Evolutionary conservation across 306 rosid genomes (phyloP).

Genomic region (Boehmeria nivea): DNA sequence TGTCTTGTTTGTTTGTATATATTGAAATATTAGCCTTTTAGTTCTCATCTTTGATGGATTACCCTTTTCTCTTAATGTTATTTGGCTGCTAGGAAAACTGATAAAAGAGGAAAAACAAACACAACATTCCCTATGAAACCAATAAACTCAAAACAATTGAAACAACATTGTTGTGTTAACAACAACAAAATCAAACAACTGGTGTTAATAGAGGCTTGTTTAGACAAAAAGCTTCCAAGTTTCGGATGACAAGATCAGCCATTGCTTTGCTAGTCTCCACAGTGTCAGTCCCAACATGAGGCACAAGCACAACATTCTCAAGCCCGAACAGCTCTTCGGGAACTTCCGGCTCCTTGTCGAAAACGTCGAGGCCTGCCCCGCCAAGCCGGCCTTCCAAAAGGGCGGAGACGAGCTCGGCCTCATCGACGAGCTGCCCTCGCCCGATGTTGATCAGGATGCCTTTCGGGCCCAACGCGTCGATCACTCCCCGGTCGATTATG

Average conservation of each 20-base stretch:
- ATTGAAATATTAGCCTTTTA: not conserved
- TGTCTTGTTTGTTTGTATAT: constrained; percentile 1
- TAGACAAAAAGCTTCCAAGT: constrained; percentile 33
- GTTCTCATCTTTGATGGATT: too few relatives aligned
- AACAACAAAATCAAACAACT: constrained; percentile 6
- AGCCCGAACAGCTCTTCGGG: constrained; percentile 44
- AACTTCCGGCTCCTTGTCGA: constrained; percentile 58
- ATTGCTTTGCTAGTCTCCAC: constrained; percentile 51
- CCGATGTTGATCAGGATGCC: constrained; percentile 67
- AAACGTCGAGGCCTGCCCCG: constrained; percentile 80
- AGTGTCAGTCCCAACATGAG: constrained; percentile 64
- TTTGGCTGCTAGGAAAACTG: not conserved
- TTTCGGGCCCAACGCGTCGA: constrained; percentile 54
- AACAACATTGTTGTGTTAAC: not conserved
- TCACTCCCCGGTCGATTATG: constrained; percentile 51
- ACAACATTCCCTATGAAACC: not conserved
- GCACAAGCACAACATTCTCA: constrained; percentile 53
- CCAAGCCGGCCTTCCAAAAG: constrained; percentile 47
- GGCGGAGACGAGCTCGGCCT: constrained; percentile 54
- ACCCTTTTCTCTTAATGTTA: not conserved
- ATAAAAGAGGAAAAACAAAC: not conserved
- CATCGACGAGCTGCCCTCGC: constrained; percentile 44
- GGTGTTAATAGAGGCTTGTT: constrained; percentile 11
- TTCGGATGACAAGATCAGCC: constrained; percentile 59
- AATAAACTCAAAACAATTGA: not conserved